A percentile compares a stretch with the other conserved stretches of the same genome.
These are phyloP conservation scores for Rubroshorea leprosula DNA, from an alignment of 345 rosid genomes.

Conservation along the genomic window DNA sequence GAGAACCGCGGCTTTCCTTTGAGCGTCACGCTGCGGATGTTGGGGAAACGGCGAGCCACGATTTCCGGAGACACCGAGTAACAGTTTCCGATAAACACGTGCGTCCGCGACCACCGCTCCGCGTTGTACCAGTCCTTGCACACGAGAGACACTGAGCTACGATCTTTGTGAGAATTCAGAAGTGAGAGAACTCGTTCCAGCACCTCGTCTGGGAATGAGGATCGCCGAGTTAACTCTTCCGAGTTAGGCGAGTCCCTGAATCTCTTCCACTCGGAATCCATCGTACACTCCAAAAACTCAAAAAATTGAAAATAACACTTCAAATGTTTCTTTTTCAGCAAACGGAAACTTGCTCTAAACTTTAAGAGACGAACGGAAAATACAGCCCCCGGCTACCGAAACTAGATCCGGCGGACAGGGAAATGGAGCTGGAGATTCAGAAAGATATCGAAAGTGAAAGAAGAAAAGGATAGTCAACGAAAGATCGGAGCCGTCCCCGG, in stretches of 20 bases:
- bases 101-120: slow-evolving; percentile 54
- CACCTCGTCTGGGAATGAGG: slow-evolving; percentile 56
- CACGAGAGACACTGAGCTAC: slow-evolving; percentile 57
- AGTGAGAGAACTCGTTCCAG: slow-evolving; percentile 50
- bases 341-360: no score
- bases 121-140: slow-evolving; percentile 63
- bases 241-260: slow-evolving; percentile 22
- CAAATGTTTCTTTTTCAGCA: no score
- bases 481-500: no score
- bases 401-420: no score
- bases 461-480: no score
- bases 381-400: no score
- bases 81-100: slow-evolving; percentile 66
- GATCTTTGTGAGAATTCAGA: slow-evolving; percentile 40
- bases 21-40: slow-evolving; percentile 46
- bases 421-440: no score
- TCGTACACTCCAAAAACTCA: neutral
- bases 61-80: slow-evolving; percentile 63
- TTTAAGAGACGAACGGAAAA: no score
- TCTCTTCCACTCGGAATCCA: slow-evolving; percentile 30
- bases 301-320: no score
- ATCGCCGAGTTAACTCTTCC: slow-evolving; percentile 19
- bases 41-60: slow-evolving; percentile 48
- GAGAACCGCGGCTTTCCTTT: slow-evolving; percentile 74
- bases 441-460: no score